These are phyloP conservation scores for Lolium perenne DNA, from an alignment of 176 grass and related monocot species.

Conservation along the genomic window DNA sequence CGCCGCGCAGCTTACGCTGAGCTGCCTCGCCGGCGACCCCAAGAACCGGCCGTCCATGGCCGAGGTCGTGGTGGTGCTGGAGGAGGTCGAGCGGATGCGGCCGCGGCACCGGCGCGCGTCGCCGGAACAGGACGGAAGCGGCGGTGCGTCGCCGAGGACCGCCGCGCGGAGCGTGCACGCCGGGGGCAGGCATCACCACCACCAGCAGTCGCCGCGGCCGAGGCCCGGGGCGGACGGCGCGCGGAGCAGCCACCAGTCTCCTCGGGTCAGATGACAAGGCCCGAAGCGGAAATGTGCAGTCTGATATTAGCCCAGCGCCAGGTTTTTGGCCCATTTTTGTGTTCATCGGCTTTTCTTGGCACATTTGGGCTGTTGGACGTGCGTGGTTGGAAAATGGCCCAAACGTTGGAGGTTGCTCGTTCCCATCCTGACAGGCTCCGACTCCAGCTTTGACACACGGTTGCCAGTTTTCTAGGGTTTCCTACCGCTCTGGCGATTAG, in stretches of 20 bases:
- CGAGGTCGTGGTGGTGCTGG: conserved; percentile 42
- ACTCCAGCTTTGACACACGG: too few relatives aligned
- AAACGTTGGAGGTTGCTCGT: too few relatives aligned
- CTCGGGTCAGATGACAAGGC: background rate
- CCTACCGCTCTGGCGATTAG: too few relatives aligned
- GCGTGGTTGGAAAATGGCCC: too few relatives aligned
- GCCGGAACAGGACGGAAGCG: background rate
- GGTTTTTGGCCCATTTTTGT: background rate
- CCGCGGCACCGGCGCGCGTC: conserved; percentile 25
- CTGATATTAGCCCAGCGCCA: too few relatives aligned
- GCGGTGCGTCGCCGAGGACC: background rate
- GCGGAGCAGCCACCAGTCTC: conserved; percentile 16
- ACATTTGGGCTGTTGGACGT: background rate
- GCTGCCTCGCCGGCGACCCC: conserved; percentile 56
- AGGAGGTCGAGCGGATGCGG: conserved; percentile 53
- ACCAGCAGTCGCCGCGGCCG: conserved; percentile 19
- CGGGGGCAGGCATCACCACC: background rate
- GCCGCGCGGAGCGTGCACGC: background rate
- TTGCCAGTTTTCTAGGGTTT: too few relatives aligned
- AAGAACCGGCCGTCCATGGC: conserved; percentile 52
- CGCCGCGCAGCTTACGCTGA: conserved; percentile 56
- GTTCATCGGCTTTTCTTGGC: background rate
- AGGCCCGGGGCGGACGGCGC: conserved; percentile 16
- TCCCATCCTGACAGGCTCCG: too few relatives aligned
- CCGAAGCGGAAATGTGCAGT: background rate